A percentile compares a stretch with the other conserved stretches of the same genome.
These are phyloP conservation scores for Saprolegnia parasitica DNA, from an alignment of 352 stramenopile species.

Conservation along the genomic window DNA sequence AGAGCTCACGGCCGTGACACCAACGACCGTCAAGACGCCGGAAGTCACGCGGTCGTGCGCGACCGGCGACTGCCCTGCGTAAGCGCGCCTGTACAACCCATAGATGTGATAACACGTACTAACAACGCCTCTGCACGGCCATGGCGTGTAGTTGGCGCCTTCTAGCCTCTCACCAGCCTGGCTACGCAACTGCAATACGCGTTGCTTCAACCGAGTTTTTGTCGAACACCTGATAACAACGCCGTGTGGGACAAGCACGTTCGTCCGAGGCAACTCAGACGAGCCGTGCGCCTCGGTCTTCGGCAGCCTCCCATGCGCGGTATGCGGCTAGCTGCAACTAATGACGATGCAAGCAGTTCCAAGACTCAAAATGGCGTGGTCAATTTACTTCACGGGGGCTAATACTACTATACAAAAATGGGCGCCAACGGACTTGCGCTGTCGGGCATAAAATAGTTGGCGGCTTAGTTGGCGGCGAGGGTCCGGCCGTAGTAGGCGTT, in stretches of 20 bases:
- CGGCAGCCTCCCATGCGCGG: no score
- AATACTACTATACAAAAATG: background rate
- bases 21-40: constrained; percentile 62
- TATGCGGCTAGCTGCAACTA: no score
- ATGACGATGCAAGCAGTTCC: no score
- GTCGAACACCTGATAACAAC: no score
- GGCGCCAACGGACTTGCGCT: background rate
- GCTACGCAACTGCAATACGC: no score
- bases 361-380: background rate
- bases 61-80: constrained; percentile 56
- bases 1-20: constrained; percentile 70
- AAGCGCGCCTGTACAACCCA: background rate
- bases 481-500: constrained; percentile 55
- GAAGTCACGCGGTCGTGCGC: constrained; percentile 81
- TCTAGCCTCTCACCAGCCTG: no score
- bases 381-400: background rate
- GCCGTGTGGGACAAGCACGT: no score
- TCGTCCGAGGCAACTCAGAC: no score
- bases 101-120: constrained; percentile 7
- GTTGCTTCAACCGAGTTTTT: no score
- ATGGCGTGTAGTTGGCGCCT: no score
- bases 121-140: no score
- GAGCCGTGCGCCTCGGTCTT: no score
- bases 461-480: constrained; percentile 14
- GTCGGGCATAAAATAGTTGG: background rate